phyloP scores from a whole-genome alignment of 2,329 filamentous ascomycete genomes.

The Fusarium phyllophilum region DNA sequence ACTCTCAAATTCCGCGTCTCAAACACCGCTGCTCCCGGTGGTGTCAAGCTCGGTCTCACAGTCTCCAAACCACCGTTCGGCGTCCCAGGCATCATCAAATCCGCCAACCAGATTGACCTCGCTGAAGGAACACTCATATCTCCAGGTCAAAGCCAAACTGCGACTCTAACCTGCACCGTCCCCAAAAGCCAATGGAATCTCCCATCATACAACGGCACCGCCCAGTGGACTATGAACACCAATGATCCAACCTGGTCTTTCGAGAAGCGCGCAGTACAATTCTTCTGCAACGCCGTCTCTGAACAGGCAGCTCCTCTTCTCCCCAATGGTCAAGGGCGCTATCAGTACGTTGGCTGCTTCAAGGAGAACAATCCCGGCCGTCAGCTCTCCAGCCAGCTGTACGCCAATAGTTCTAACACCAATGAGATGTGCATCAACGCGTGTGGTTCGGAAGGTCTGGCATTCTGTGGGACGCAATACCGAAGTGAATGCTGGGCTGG shows the following conservation, averaged over 20 bases:
- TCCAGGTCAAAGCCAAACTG: slow-evolving; percentile 61
- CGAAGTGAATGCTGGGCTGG: slow-evolving; percentile 66
- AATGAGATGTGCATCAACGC: slow-evolving; percentile 57
- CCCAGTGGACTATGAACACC: slow-evolving; percentile 67
- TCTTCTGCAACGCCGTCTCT: slow-evolving; percentile 61
- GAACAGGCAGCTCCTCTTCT: slow-evolving; percentile 63
- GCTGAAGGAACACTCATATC: slow-evolving; percentile 64
- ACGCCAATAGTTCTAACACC: slow-evolving; percentile 54
- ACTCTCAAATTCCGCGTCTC: slow-evolving; percentile 63
- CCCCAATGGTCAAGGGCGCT: slow-evolving; percentile 56
- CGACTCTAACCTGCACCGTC: slow-evolving; percentile 63
- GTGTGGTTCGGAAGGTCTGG: slow-evolving; percentile 50
- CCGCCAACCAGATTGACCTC: slow-evolving; percentile 66
- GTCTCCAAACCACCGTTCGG: slow-evolving; percentile 71
- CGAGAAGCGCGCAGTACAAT: slow-evolving; percentile 63
- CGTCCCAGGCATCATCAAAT: slow-evolving; percentile 62
- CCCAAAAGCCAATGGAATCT: slow-evolving; percentile 68
- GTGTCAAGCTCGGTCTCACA: slow-evolving; percentile 62
- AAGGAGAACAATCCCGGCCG: slow-evolving; percentile 65
- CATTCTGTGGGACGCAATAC: slow-evolving; percentile 62
- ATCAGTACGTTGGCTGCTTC: slow-evolving; percentile 65
- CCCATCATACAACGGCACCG: slow-evolving; percentile 58
- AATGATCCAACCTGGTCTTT: slow-evolving; percentile 58
- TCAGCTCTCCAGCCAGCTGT: slow-evolving; percentile 58
- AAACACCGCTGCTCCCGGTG: slow-evolving; percentile 59